These are phyloP conservation scores for Aeminium ludgeri DNA, from an alignment of 495 filamentous ascomycete genomes.

Conservation along the genomic window DNA sequence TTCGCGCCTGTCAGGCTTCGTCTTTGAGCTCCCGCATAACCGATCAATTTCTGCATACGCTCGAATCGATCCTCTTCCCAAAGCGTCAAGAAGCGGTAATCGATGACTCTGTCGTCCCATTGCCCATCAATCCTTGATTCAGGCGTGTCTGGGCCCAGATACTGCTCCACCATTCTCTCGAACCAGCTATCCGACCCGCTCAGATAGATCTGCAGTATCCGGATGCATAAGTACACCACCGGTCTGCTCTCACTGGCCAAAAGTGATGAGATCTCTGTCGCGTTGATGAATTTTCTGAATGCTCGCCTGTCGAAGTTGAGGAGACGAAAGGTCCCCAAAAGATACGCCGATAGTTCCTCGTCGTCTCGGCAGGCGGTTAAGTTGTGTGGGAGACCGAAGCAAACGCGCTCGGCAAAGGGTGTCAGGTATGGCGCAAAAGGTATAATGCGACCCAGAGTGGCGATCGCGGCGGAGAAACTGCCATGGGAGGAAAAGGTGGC, in stretches of 20 bases:
- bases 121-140: conserved; percentile 36
- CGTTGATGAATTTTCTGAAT: conserved; percentile 44
- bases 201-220: conserved; percentile 61
- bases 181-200: conserved; percentile 64
- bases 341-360: conserved; percentile 18
- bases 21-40: neutral
- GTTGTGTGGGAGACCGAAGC: neutral
- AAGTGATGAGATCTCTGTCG: conserved; percentile 47
- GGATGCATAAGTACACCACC: conserved; percentile 65
- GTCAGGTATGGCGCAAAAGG: conserved; percentile 61
- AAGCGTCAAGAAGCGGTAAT: conserved; percentile 70
- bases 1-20: conserved; percentile 11
- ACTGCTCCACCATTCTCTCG: conserved; percentile 46
- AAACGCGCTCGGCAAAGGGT: conserved; percentile 18
- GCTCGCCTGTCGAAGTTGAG: conserved; percentile 52
- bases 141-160: conserved; percentile 39
- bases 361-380: neutral
- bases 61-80: conserved; percentile 47
- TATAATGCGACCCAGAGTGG: conserved; percentile 61
- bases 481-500: conserved; percentile 49
- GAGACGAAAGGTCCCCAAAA: conserved; percentile 61
- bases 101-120: conserved; percentile 61
- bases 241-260: conserved; percentile 42
- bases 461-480: conserved; percentile 36
- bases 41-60: conserved; percentile 13